These are phyloP conservation scores for Hypsizygus marmoreus DNA, from an alignment of 768 basidiomycete genomes.

Conservation along the genomic window DNA sequence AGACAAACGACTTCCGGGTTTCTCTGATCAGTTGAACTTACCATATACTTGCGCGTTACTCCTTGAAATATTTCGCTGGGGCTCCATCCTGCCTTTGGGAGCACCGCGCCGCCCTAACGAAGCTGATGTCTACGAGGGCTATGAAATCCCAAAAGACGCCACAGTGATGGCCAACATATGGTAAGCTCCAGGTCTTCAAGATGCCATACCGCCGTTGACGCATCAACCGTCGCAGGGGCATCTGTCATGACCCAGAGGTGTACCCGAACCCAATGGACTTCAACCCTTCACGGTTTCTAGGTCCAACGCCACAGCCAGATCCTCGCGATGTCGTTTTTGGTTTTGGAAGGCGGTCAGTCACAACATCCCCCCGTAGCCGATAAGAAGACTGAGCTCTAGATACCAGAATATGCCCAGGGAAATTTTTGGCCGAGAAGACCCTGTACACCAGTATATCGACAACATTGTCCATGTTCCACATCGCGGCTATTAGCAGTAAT, in stretches of 20 bases:
- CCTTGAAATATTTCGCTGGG: too few species aligned
- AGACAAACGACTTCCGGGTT: conserved; percentile 35
- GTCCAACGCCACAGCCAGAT: conserved; percentile 26
- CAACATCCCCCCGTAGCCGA: too few species aligned
- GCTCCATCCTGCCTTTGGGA: conserved; percentile 34
- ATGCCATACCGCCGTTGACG: too few species aligned
- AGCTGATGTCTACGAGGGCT: conserved; percentile 48
- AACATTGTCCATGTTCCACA: too few species aligned
- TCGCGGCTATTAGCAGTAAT: too few species aligned
- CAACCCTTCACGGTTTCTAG: conserved; percentile 37
- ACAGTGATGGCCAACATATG: conserved; percentile 51
- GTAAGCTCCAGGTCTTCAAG: conserved; percentile 20
- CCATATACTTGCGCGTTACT: neutral
- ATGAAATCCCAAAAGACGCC: conserved; percentile 45
- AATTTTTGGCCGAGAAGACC: too few species aligned
- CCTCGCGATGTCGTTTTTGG: conserved; percentile 34
- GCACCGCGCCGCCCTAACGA: conserved; percentile 42
- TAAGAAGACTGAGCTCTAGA: too few species aligned
- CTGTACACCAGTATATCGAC: too few species aligned
- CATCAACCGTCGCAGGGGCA: conserved; percentile 33
- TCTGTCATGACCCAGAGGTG: conserved; percentile 41
- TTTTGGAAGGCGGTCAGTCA: conserved; percentile 35
- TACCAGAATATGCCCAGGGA: too few species aligned
- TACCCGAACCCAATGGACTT: conserved; percentile 44
- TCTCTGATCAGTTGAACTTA: conserved; percentile 16